phyloP scores from a whole-genome alignment of 2,329 filamentous ascomycete genomes.

The Penicillium sp. region DNA sequence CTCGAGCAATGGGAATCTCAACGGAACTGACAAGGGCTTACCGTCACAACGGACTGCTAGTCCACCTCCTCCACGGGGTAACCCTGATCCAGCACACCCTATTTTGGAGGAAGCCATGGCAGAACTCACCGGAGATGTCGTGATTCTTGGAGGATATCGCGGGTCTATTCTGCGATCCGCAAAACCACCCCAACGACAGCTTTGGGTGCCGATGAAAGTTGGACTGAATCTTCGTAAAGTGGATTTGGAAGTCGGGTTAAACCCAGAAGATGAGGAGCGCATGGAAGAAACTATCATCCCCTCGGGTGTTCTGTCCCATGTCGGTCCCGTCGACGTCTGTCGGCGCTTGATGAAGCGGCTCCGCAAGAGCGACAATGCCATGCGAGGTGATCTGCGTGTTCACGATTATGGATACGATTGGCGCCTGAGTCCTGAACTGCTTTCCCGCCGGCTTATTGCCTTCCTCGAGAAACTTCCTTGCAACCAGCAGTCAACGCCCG shows the following conservation, averaged over 20 bases:
- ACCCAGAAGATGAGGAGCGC: constrained; percentile 76
- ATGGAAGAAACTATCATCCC: constrained; percentile 84
- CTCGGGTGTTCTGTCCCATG: constrained; percentile 85
- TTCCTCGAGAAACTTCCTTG: constrained; percentile 75
- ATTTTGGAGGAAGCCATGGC: constrained; percentile 64
- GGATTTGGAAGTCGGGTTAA: constrained; percentile 82
- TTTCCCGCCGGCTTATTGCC: constrained; percentile 69
- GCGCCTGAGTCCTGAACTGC: constrained; percentile 77
- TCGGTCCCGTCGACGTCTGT: constrained; percentile 89
- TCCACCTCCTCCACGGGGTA: constrained; percentile 21
- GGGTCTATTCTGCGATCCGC: constrained; percentile 87
- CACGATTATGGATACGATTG: constrained; percentile 96
- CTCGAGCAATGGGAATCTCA: constrained; percentile 11
- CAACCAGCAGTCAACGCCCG: constrained; percentile 56
- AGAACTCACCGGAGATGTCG: constrained; percentile 76
- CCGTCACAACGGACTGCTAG: constrained; percentile 4
- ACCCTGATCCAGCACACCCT: constrained; percentile 37
- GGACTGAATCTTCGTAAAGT: constrained; percentile 89
- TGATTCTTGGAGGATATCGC: constrained; percentile 86
- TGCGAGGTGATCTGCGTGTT: constrained; percentile 70
- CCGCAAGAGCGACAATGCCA: constrained; percentile 71
- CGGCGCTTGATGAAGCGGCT: constrained; percentile 78
- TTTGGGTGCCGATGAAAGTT: constrained; percentile 94
- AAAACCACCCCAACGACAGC: constrained; percentile 76
- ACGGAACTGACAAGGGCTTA: constrained; percentile 12